phyloP scores from a whole-genome alignment of 352 stramenopile species.

The Phytophthora constricta region DNA sequence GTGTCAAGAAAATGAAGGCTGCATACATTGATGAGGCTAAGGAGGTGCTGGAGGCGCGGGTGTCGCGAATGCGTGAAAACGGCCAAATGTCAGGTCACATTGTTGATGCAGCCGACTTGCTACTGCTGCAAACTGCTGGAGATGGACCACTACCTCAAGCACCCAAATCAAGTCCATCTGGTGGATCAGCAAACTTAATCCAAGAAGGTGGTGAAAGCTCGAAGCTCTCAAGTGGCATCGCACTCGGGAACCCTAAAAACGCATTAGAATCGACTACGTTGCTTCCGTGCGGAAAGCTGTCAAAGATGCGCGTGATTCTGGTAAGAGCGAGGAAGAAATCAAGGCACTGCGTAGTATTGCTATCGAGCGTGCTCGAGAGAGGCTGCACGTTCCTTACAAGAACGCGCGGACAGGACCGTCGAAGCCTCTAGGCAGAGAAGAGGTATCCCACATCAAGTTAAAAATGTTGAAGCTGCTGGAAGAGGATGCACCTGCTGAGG shows the following conservation, averaged over 20 bases:
- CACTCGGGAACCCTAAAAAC: constrained; percentile 68
- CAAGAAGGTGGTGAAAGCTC: constrained; percentile 35
- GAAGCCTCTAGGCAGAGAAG: constrained; percentile 82
- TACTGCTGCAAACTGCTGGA: constrained; percentile 56
- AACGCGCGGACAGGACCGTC: constrained; percentile 72
- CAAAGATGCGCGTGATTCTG: constrained; percentile 76
- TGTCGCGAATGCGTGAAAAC: constrained; percentile 83
- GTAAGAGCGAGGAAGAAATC: constrained; percentile 81
- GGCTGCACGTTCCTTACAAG: constrained; percentile 84
- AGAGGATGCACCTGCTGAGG: constrained; percentile 78
- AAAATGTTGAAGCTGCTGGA: constrained; percentile 88
- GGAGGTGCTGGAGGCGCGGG: constrained; percentile 83
- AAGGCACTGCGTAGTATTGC: constrained; percentile 70
- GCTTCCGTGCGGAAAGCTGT: constrained; percentile 83
- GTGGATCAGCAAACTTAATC: background rate
- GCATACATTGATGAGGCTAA: constrained; percentile 90
- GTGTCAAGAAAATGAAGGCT: constrained; percentile 88
- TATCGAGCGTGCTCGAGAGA: constrained; percentile 79
- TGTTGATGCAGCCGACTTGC: constrained; percentile 82
- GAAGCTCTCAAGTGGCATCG: constrained; percentile 9
- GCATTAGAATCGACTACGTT: constrained; percentile 88
- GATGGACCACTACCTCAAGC: constrained; percentile 52
- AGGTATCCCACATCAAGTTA: constrained; percentile 85
- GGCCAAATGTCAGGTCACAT: constrained; percentile 69
- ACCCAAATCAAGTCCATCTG: constrained; percentile 41